Evolutionary conservation across 176 grass and related monocot species (phyloP).

Genomic region (Neostapfia colusana): DNA sequence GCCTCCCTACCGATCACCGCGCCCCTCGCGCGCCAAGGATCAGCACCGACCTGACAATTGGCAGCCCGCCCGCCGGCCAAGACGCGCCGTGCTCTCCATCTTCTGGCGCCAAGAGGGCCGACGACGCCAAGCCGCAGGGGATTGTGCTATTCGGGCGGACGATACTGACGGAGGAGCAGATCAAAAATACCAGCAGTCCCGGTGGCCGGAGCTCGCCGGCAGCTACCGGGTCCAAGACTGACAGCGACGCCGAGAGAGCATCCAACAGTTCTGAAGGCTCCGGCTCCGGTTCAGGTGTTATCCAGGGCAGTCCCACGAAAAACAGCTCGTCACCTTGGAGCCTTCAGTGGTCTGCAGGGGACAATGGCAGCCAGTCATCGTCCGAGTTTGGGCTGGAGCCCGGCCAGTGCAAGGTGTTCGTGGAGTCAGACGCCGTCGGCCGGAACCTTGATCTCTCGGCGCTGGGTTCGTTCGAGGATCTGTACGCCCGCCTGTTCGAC

Average conservation of each 20-base stretch:
- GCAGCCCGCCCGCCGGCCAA: conserved; percentile 7
- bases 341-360: conserved; percentile 13
- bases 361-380: conserved; percentile 8
- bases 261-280: conserved; percentile 55
- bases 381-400: conserved; percentile 32
- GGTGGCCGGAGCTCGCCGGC: neutral
- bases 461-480: conserved; percentile 69
- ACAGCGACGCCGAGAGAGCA: conserved; percentile 59
- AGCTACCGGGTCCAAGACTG: neutral
- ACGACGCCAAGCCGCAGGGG: conserved; percentile 32
- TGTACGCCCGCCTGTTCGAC: conserved; percentile 54
- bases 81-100: conserved; percentile 23
- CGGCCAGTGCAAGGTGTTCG: conserved; percentile 84
- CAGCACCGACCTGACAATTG: conserved; percentile 38
- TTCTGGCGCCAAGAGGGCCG: conserved; percentile 27
- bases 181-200: conserved; percentile 32
- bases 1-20: conserved; percentile 27
- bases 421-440: conserved; percentile 77
- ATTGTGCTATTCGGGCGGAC: conserved; percentile 70
- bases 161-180: conserved; percentile 81
- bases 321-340: conserved; percentile 24
- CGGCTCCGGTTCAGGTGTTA: conserved; percentile 64
- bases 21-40: conserved; percentile 26
- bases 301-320: conserved; percentile 54
- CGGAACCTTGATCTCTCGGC: conserved; percentile 72